Base-by-base conservation (phyloP, 352 stramenopile species). In the Elongisporangium prolatum region DNA sequence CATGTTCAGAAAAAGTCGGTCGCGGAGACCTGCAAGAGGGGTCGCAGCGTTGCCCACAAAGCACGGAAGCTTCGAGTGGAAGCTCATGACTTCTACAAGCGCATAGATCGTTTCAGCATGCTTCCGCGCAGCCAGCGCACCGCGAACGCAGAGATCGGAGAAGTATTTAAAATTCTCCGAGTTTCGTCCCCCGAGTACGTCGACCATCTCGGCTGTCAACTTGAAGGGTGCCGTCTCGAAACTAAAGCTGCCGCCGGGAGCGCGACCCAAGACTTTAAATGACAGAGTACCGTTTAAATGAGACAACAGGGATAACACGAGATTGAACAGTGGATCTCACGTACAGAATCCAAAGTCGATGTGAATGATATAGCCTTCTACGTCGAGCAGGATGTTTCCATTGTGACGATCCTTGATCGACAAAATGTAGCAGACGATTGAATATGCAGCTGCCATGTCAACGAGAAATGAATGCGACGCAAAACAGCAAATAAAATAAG, bases 321-420 rank as follows among this genome's bases (percentile, higher is more conserved):
- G 13, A 24, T 17, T 8, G 11, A 17, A 21, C 25, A 37, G n/a
- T 20, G 4, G 16, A 38, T 14, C 57, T 28, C 9, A 84, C 76
- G 51, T 79, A 92, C 83, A 90, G 72, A 99, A 99, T 25, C 97
- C 97, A 85, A 99, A 99, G 74, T 99, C 97, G 69, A 99, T 99
- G 77, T 99, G 96, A 37, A 99, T 89, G 21, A 99, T 75, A 64
- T 98, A 95, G 5, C 97, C 97, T 60, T 96, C 81, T 14, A 91
- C 93, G 65, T 99, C 97, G 52, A 99, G 93, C 85, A 99, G 96
- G 59, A 99, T 98, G 70, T 99, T 99, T 47, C 97, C 97, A 68
- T 99, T 99, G 83, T 99, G 97, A 7, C 97, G 86, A 72, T 99
- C 97, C 66, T 99, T 99, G 68, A 99, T 88, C 14, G 93, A 91